Evolutionary conservation across 2,329 filamentous ascomycete species (phyloP).

Genomic region (Xylaria sp.): DNA sequence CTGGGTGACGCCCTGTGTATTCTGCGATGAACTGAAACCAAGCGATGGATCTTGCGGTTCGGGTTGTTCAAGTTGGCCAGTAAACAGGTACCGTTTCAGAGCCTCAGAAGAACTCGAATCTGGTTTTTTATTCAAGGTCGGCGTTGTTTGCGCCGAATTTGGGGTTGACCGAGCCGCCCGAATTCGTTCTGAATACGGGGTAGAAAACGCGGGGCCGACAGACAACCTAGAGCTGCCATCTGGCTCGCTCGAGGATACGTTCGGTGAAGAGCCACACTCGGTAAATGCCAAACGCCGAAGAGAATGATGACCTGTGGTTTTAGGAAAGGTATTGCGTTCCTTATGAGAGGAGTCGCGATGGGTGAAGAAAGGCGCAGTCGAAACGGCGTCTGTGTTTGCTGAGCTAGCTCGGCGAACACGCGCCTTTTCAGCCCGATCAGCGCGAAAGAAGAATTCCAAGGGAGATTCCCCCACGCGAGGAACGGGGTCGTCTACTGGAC

Average conservation of each 20-base stretch:
- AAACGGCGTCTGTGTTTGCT: slow-evolving; percentile 55
- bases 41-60: slow-evolving; percentile 12
- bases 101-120: slow-evolving; percentile 58
- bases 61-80: slow-evolving; percentile 48
- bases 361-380: slow-evolving; percentile 63
- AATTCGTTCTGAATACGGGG: slow-evolving; percentile 71
- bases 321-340: slow-evolving; percentile 49
- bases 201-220: slow-evolving; percentile 75
- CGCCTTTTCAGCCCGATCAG: slow-evolving; percentile 82
- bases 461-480: slow-evolving; percentile 71
- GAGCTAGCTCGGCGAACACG: slow-evolving; percentile 66
- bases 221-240: slow-evolving; percentile 66
- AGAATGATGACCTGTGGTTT: slow-evolving; percentile 50
- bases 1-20: slow-evolving; percentile 29
- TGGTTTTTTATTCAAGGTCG: slow-evolving; percentile 32
- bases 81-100: slow-evolving; percentile 68
- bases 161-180: slow-evolving; percentile 60
- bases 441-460: slow-evolving; percentile 89
- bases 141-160: slow-evolving; percentile 40
- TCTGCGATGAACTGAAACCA: slow-evolving; percentile 27
- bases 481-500: slow-evolving; percentile 54
- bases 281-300: slow-evolving; percentile 49
- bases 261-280: slow-evolving; percentile 60
- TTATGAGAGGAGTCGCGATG: slow-evolving; percentile 55
- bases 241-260: slow-evolving; percentile 76